Conservation (phyloP, 148 eudicot species). For the Spergularia marina region DNA sequence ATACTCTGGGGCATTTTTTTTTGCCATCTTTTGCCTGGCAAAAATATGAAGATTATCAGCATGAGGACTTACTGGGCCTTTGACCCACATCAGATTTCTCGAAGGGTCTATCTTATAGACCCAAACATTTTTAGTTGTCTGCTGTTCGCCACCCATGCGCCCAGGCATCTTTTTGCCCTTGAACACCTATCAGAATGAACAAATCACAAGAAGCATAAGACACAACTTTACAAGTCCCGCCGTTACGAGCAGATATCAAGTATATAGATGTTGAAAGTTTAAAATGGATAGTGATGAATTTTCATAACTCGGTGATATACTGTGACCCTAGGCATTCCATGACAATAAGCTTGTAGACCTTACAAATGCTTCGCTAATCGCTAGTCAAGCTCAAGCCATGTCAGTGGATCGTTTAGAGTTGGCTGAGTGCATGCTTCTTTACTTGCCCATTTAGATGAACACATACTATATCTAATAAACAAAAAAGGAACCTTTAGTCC, state of each 20-base stretch:
- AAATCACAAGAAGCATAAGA: constrained; percentile 1
- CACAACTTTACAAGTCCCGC: not conserved
- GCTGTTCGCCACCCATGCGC: constrained; percentile 77
- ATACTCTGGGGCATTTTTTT: not conserved
- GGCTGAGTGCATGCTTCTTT: too few relatives aligned
- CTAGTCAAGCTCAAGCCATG: too few relatives aligned
- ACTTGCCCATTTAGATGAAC: too few relatives aligned
- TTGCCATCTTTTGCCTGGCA: too few relatives aligned
- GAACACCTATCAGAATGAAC: constrained; percentile 52
- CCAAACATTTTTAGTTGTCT: constrained; percentile 86
- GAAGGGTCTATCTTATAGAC: constrained; percentile 84
- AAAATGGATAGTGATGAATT: not conserved
- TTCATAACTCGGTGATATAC: not conserved
- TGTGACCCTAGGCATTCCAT: not conserved
- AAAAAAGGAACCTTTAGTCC: too few relatives aligned
- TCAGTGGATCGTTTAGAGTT: too few relatives aligned
- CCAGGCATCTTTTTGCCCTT: constrained; percentile 91
- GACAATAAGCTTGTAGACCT: not conserved
- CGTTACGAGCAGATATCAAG: not conserved
- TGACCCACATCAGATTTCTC: constrained; percentile 91
- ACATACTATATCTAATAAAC: too few relatives aligned
- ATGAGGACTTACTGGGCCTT: constrained; percentile 70
- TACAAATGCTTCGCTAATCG: too few relatives aligned
- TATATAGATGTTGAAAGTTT: too few relatives aligned
- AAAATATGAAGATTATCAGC: not conserved